A percentile compares a stretch with the other conserved stretches of the same genome.
Evolutionary conservation across 179 eudicot genomes (phyloP).

Genomic region (Beta macrorhiza): DNA sequence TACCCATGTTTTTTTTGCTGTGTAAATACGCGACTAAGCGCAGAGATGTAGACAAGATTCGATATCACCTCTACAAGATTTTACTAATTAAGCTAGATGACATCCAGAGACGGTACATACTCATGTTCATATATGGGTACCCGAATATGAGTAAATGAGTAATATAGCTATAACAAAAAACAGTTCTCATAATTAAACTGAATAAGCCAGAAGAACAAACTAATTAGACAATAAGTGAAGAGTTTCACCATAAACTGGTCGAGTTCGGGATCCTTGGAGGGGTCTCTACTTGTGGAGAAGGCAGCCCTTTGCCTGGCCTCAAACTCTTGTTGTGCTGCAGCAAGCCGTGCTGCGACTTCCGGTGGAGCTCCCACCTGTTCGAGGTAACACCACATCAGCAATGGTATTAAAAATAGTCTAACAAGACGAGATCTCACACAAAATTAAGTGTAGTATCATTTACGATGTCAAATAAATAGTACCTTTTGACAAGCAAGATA

Average conservation of each 20-base stretch:
- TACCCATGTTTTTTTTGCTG: too few species aligned
- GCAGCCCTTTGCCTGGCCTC: slow-evolving; percentile 65
- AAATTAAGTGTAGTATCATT: neutral
- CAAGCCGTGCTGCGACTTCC: slow-evolving; percentile 67
- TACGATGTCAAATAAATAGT: too few species aligned
- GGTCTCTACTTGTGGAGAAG: slow-evolving; percentile 34
- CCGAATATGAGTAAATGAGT: too few species aligned
- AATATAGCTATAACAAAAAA: neutral
- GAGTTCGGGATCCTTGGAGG: slow-evolving; percentile 76
- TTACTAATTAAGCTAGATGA: too few species aligned
- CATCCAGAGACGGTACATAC: too few species aligned
- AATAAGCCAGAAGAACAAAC: neutral
- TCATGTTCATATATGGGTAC: too few species aligned
- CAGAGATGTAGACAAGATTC: too few species aligned
- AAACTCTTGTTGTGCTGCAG: slow-evolving; percentile 64
- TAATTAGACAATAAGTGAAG: neutral
- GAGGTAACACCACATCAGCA: too few species aligned
- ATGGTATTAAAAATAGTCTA: neutral
- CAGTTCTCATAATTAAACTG: neutral
- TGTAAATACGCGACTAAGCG: too few species aligned
- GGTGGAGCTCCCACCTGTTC: slow-evolving; percentile 87
- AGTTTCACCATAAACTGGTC: slow-evolving; percentile 85
- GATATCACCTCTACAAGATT: too few species aligned
- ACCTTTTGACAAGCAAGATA: slow-evolving; percentile 56
- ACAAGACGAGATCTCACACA: neutral